phyloP scores from a whole-genome alignment of 768 basidiomycete genomes.

The Macrolepiota dolichaula region DNA sequence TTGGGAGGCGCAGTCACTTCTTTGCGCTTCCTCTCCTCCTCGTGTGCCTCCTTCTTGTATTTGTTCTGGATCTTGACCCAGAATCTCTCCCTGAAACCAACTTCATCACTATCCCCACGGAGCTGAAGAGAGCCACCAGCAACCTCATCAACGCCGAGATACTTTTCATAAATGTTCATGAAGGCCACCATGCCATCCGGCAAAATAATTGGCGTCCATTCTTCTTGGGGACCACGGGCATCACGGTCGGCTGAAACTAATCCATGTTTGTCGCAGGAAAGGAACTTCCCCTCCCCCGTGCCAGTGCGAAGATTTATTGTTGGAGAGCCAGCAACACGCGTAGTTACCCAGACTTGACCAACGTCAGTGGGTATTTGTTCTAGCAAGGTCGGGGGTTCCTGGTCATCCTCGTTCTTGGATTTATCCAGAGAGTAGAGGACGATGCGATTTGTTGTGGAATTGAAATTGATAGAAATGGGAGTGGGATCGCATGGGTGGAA shows the following conservation, averaged over 20 bases:
- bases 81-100: slow-evolving; percentile 84
- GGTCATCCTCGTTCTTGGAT: slow-evolving; percentile 45
- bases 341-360: slow-evolving; percentile 88
- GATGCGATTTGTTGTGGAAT: slow-evolving; percentile 70
- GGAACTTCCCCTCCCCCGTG: slow-evolving; percentile 85
- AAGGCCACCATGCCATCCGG: slow-evolving; percentile 87
- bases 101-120: slow-evolving; percentile 80
- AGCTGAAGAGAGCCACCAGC: slow-evolving; percentile 79
- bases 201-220: slow-evolving; percentile 84
- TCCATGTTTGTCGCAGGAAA: slow-evolving; percentile 85
- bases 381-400: slow-evolving; percentile 43
- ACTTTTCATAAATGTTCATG: slow-evolving; percentile 87
- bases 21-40: slow-evolving; percentile 73
- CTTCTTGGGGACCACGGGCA: slow-evolving; percentile 90
- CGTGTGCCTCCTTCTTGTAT: slow-evolving; percentile 80
- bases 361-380: slow-evolving; percentile 78
- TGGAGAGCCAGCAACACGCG: slow-evolving; percentile 77
- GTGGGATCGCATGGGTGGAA: slow-evolving; percentile 78
- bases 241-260: slow-evolving; percentile 82
- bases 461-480: slow-evolving; percentile 75
- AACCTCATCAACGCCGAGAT: slow-evolving; percentile 80
- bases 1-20: slow-evolving; percentile 46
- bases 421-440: slow-evolving; percentile 65
- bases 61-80: slow-evolving; percentile 89
- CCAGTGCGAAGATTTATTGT: slow-evolving; percentile 87